phyloP scores from a whole-genome alignment of 2,329 filamentous ascomycete species.

The Zymoseptoria crescenta region DNA sequence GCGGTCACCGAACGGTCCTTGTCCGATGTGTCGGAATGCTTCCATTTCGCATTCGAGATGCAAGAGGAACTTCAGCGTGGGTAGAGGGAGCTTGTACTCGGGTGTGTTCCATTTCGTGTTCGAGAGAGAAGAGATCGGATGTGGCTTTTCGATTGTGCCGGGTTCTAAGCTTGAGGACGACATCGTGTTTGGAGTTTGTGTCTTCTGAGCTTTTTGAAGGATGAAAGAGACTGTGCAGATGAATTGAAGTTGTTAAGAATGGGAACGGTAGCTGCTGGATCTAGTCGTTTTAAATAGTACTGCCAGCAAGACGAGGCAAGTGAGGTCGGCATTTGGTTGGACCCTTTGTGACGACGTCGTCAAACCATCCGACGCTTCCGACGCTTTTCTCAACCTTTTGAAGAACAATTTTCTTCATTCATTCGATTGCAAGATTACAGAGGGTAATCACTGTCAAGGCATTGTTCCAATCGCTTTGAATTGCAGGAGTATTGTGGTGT shows the following conservation, averaged over 20 bases:
- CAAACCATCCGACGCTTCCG: not conserved
- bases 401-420: not conserved
- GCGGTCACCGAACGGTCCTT: constrained; percentile 17
- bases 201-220: not conserved
- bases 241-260: too few relatives aligned
- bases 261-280: too few relatives aligned
- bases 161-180: not conserved
- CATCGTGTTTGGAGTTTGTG: not conserved
- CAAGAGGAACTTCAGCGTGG: constrained; percentile 18
- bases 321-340: not conserved
- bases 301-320: not conserved
- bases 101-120: constrained; percentile 23
- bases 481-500: too few relatives aligned
- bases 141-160: constrained; percentile 5
- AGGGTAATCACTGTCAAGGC: not conserved
- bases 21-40: constrained; percentile 16
- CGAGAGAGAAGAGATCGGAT: constrained; percentile 6
- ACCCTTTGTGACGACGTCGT: not conserved
- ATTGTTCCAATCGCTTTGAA: not conserved
- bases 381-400: not conserved
- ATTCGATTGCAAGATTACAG: not conserved
- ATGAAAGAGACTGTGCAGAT: too few relatives aligned
- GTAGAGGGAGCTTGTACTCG: constrained; percentile 16
- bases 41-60: constrained; percentile 23
- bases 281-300: not conserved